These are phyloP conservation scores for Fusarium circinatum DNA, from an alignment of 2,329 filamentous ascomycete species.

Conservation along the genomic window DNA sequence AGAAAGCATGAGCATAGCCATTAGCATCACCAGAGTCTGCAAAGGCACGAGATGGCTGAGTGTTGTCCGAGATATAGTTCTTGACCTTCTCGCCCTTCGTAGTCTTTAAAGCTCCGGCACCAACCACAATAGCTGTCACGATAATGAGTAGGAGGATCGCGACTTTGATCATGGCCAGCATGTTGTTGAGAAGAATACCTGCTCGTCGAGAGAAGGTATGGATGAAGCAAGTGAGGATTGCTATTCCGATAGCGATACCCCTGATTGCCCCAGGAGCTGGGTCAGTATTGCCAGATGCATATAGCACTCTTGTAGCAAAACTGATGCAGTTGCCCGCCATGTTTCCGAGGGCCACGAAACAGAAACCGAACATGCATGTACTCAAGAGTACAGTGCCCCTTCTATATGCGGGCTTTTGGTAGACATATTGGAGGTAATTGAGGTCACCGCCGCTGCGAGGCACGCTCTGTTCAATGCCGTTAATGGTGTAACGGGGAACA, in stretches of 20 bases:
- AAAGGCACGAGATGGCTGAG: conserved; percentile 41
- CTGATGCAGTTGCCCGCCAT: conserved; percentile 60
- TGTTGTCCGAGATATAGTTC: conserved; percentile 45
- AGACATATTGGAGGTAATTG: conserved; percentile 61
- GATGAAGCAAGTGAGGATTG: conserved; percentile 57
- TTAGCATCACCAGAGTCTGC: conserved; percentile 40
- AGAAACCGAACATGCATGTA: conserved; percentile 57
- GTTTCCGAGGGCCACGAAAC: conserved; percentile 59
- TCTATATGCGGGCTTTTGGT: conserved; percentile 49
- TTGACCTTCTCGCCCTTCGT: conserved; percentile 15
- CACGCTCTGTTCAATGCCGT: conserved; percentile 53
- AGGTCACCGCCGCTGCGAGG: conserved; percentile 59
- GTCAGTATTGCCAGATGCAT: conserved; percentile 46
- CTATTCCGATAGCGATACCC: conserved; percentile 58
- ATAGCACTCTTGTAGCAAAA: conserved; percentile 55
- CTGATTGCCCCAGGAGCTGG: conserved; percentile 50
- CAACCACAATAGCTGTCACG: conserved; percentile 47
- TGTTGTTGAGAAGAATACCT: conserved; percentile 62
- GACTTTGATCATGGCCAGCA: conserved; percentile 61
- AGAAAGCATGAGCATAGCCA: conserved; percentile 52
- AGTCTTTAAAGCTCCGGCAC: conserved; percentile 38
- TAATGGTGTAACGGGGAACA: conserved; percentile 54
- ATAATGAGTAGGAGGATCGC: conserved; percentile 58
- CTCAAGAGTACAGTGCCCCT: conserved; percentile 51
- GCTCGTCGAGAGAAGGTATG: conserved; percentile 60